These are phyloP conservation scores for Plasmodium gaboni DNA, from an alignment of 169 alveolate genomes.

Conservation along the genomic window DNA sequence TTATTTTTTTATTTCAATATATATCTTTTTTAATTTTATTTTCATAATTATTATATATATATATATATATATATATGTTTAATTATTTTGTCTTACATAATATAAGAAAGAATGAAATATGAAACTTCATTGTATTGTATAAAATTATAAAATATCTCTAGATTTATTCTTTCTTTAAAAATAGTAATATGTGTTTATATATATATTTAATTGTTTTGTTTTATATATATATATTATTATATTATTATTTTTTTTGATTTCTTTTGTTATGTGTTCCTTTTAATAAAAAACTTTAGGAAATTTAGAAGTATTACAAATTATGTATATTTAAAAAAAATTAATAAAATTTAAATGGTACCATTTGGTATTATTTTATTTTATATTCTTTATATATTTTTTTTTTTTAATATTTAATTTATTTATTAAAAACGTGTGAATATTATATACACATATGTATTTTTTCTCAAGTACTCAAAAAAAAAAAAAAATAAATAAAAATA, in stretches of 20 bases:
- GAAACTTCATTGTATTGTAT: constrained; percentile 25
- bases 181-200: neutral
- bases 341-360: too few relatives aligned
- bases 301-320: too few relatives aligned
- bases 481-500: too few relatives aligned
- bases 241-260: neutral
- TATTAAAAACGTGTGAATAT: too few relatives aligned
- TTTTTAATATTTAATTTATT: too few relatives aligned
- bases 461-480: too few relatives aligned
- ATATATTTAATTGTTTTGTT: neutral
- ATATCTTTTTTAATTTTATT: neutral
- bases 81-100: constrained; percentile 20
- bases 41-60: too few relatives aligned
- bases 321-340: too few relatives aligned
- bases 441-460: too few relatives aligned
- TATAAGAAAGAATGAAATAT: constrained; percentile 24
- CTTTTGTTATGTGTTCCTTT: neutral
- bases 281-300: neutral
- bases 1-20: constrained; percentile 7
- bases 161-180: neutral
- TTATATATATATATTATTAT: neutral
- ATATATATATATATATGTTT: neutral
- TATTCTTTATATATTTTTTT: too few relatives aligned
- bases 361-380: too few relatives aligned
- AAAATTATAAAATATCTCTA: neutral